Conservation (phyloP, 352 stramenopile species). For the Pythium coloratum region DNA sequence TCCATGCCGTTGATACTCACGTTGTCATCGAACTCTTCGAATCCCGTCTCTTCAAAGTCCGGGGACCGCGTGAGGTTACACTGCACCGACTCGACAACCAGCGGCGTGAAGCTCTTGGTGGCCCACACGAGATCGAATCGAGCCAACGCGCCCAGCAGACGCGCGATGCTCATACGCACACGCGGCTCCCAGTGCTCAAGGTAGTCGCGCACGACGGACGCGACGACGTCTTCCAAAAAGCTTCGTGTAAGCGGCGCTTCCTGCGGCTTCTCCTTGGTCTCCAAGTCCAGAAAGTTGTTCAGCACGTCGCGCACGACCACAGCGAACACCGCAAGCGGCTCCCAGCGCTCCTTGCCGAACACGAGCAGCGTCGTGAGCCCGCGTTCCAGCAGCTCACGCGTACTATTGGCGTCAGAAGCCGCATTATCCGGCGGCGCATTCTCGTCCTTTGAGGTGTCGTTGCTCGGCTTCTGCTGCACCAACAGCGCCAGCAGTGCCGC, state of each 20-base stretch:
- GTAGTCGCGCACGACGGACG: slow-evolving; percentile 42
- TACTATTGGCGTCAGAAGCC: slow-evolving; percentile 15
- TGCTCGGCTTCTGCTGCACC: slow-evolving; percentile 6
- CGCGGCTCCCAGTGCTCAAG: slow-evolving; percentile 88
- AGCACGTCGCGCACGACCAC: slow-evolving; percentile 60
- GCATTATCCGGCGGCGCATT: slow-evolving; percentile 9
- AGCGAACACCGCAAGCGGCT: slow-evolving; percentile 65
- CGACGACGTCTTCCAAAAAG: slow-evolving; percentile 51
- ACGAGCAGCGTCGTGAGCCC: slow-evolving; percentile 53
- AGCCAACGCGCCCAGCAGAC: slow-evolving; percentile 69
- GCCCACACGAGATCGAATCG: slow-evolving; percentile 57
- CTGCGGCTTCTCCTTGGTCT: slow-evolving; percentile 25
- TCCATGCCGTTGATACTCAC: slow-evolving; percentile 80
- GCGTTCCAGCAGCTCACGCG: slow-evolving; percentile 44
- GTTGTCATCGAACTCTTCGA: slow-evolving; percentile 79
- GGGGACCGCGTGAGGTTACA: slow-evolving; percentile 73
- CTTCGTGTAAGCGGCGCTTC: slow-evolving; percentile 32
- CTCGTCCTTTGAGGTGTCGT: slow-evolving; percentile 8
- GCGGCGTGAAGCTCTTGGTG: slow-evolving; percentile 56
- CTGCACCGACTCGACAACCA: slow-evolving; percentile 78
- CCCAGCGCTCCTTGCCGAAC: slow-evolving; percentile 66
- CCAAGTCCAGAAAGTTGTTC: slow-evolving; percentile 31
- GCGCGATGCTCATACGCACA: slow-evolving; percentile 77
- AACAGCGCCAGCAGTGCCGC: slow-evolving; percentile 42
- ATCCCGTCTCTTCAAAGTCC: slow-evolving; percentile 77